A percentile compares a stretch with the other conserved stretches of the same genome.
Conservation (phyloP, 306 rosid genomes). For the Clitoria ternatea region DNA sequence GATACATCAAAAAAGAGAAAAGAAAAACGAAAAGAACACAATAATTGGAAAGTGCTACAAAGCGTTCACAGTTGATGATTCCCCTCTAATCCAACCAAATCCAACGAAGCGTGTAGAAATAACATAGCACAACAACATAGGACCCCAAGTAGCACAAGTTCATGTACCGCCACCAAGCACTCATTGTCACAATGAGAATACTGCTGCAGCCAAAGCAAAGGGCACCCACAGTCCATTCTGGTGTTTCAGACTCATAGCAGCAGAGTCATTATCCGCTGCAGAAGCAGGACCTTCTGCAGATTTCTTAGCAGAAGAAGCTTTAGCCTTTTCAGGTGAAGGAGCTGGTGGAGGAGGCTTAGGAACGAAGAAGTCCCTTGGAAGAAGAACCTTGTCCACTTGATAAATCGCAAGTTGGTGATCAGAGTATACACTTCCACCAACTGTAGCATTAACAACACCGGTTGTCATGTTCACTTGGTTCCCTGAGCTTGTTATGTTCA, state of each 20-base stretch:
- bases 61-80: neutral
- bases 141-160: neutral
- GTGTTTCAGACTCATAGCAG: constrained; percentile 21
- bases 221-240: neutral
- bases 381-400: constrained; percentile 59
- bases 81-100: constrained; percentile 3
- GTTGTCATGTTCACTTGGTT: constrained; percentile 53
- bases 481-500: constrained; percentile 60
- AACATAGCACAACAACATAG: constrained; percentile 16
- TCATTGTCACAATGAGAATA: constrained; percentile 22
- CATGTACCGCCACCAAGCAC: neutral
- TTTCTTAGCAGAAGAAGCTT: constrained; percentile 33
- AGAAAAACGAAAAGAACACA: neutral
- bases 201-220: neutral
- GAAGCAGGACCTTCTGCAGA: constrained; percentile 29
- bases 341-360: constrained; percentile 54
- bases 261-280: constrained; percentile 15
- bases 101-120: constrained; percentile 7
- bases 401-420: constrained; percentile 68
- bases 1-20: neutral
- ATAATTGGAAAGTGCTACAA: constrained; percentile 25
- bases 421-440: constrained; percentile 59
- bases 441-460: constrained; percentile 58
- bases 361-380: constrained; percentile 51
- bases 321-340: constrained; percentile 34